These are phyloP conservation scores for Artemisia annua DNA, from an alignment of 129 eudicot genomes.

Conservation along the genomic window DNA sequence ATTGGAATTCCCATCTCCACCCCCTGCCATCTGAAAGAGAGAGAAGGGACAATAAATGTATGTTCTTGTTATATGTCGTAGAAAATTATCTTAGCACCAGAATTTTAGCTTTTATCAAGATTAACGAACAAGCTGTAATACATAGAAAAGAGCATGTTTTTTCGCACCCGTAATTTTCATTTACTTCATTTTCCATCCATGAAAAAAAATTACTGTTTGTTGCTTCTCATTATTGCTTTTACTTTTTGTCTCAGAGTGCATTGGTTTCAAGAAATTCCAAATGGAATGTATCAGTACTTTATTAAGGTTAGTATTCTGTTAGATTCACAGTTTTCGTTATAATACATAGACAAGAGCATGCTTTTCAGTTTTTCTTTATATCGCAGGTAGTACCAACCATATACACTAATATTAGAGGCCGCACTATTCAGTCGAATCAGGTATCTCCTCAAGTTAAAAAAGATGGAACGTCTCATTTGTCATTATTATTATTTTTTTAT, in stretches of 20 bases:
- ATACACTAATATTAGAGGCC: conserved; percentile 75
- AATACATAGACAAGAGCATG: background rate
- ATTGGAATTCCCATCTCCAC: background rate
- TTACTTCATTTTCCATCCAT: background rate
- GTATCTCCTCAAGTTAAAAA: conserved; percentile 33
- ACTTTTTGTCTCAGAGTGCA: conserved; percentile 47
- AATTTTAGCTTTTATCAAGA: too few species aligned
- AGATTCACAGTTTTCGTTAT: background rate
- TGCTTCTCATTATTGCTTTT: conserved; percentile 14
- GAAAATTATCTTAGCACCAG: background rate
- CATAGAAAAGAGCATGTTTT: too few species aligned
- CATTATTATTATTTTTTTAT: too few species aligned
- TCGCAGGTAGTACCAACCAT: conserved; percentile 88
- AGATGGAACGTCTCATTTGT: background rate
- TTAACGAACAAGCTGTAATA: too few species aligned
- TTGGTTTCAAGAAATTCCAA: conserved; percentile 61
- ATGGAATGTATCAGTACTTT: conserved; percentile 86
- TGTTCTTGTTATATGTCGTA: background rate
- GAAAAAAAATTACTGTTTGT: background rate
- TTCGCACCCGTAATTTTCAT: background rate
- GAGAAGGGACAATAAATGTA: background rate
- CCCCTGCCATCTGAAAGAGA: too few species aligned
- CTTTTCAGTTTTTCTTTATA: background rate
- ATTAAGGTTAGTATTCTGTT: conserved; percentile 56
- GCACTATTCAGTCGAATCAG: conserved; percentile 86